Percentiles rank a stretch among this genome's conserved stretches.
Conservation (phyloP, 2,329 filamentous ascomycete species). For the Davidsoniella virescens region DNA sequence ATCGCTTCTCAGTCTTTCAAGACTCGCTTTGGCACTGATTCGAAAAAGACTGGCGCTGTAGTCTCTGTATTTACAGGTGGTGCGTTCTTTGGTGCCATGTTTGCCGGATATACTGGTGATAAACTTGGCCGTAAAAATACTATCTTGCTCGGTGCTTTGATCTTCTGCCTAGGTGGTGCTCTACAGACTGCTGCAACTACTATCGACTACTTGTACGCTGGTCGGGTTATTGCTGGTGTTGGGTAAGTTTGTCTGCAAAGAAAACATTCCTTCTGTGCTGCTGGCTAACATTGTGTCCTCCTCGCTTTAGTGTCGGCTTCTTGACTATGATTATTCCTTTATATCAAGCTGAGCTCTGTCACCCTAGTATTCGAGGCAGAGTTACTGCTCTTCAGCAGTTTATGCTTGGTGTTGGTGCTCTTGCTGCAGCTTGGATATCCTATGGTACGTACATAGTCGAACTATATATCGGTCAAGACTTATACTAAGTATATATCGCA, state of each 20-base stretch:
- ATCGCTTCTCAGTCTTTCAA: conserved; percentile 32
- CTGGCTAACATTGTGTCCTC: background rate
- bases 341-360: conserved; percentile 65
- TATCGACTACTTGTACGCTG: conserved; percentile 48
- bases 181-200: conserved; percentile 53
- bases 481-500: conserved; percentile 9
- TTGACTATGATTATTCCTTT: conserved; percentile 32
- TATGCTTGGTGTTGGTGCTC: conserved; percentile 61
- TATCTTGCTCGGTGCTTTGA: conserved; percentile 51
- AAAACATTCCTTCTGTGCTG: background rate
- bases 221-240: conserved; percentile 51
- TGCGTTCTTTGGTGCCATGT: conserved; percentile 53
- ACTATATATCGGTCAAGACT: background rate
- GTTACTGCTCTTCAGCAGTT: conserved; percentile 67
- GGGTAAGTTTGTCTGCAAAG: conserved; percentile 21
- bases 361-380: conserved; percentile 60
- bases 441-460: conserved; percentile 34
- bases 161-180: conserved; percentile 57
- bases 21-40: conserved; percentile 10
- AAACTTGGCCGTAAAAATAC: conserved; percentile 52
- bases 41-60: conserved; percentile 42
- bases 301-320: conserved; percentile 26
- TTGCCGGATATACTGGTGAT: conserved; percentile 49
- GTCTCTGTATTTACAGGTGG: conserved; percentile 65
- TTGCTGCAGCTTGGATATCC: conserved; percentile 57